Evolutionary conservation across 1,284 basidiomycete genomes (phyloP), one percentile per base, ranked within the genome.

Genomic region (Flammula alnicola): DNA sequence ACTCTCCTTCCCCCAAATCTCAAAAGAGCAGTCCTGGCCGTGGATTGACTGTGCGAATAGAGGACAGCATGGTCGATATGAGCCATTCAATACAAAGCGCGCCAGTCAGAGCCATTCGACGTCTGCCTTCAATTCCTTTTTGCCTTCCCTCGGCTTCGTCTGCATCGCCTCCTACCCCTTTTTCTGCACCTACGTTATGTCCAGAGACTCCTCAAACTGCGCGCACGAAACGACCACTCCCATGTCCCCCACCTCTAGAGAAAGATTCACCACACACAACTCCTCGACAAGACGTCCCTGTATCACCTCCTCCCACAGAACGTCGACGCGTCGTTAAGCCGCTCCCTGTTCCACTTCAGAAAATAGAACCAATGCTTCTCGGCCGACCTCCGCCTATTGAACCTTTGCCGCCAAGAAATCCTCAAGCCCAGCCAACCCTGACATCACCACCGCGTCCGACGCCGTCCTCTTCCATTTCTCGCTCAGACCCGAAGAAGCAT

Each of bases 81-180:
- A 16, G 12, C 32, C 31, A 31, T n/a, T 42, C 47, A 5, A 53
- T 58, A 10, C 49, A 49, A n/a, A 55, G 51, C 32, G 56, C 56
- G 3, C 56, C 56, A 12, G 50, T 48, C 5, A 48, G 41, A 19
- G 27, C 39, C 19, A 27, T 51, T 6, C 49, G 56, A 19, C 47
- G 45, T 19, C 33, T 57, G 10, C 51, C 47, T 10, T 36, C 37
- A 3, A 14, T 25, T 5, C 51, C 39, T 11, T 17, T 47, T n/a
- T 57, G 53, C 12, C 46, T 47, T 14, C 29, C 50, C 17, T 44
- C 37, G 45, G 44, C 36, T 50, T 32, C 36, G 38, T 32, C 31
- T 20, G 27, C 16, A 10, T 19, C 42, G 19, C 42, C 51, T 10
- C 35, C 19, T 26, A 31, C 51, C 6, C 26, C 30, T 1, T 31